phyloP scores from a whole-genome alignment of 495 filamentous ascomycete genomes.

The Hamigera avellanea region DNA sequence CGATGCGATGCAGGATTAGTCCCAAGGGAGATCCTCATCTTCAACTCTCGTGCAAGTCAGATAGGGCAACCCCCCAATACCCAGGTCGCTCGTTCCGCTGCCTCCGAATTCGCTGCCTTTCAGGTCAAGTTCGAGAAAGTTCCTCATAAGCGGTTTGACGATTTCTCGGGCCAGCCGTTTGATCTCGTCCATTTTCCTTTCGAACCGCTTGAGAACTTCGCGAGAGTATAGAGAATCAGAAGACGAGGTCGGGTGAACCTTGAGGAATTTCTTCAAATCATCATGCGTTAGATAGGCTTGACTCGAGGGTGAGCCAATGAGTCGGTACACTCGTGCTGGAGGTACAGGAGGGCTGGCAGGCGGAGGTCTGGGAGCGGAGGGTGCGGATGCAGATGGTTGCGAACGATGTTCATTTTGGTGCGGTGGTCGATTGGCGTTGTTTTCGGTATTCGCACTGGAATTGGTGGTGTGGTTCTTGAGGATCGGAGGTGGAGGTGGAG shows the following conservation, averaged over 20 bases:
- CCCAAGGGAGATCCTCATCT: constrained; percentile 72
- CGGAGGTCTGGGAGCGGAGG: constrained; percentile 3
- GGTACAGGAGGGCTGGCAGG: constrained; percentile 13
- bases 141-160: constrained; percentile 78
- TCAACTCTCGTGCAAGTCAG: constrained; percentile 70
- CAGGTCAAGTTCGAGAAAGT: constrained; percentile 65
- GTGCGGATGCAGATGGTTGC: constrained; percentile 1
- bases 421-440: constrained; percentile 16
- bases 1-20: too few relatives aligned
- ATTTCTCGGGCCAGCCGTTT: constrained; percentile 71
- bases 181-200: constrained; percentile 75
- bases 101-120: constrained; percentile 30
- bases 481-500: constrained; percentile 47
- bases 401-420: constrained; percentile 6
- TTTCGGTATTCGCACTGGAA: constrained; percentile 10
- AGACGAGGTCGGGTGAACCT: constrained; percentile 40
- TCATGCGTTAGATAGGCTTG: constrained; percentile 66
- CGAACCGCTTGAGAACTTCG: constrained; percentile 70
- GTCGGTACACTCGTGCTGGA: constrained; percentile 57
- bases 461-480: constrained; percentile 25
- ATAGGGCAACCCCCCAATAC: constrained; percentile 44
- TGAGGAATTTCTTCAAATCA: constrained; percentile 79
- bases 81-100: constrained; percentile 15
- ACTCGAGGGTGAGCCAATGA: constrained; percentile 48
- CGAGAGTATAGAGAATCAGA: constrained; percentile 54